Percentiles rank a stretch among this genome's conserved stretches.
Conservation (phyloP, 1,284 basidiomycete species). For the Prillingera fragicola region DNA sequence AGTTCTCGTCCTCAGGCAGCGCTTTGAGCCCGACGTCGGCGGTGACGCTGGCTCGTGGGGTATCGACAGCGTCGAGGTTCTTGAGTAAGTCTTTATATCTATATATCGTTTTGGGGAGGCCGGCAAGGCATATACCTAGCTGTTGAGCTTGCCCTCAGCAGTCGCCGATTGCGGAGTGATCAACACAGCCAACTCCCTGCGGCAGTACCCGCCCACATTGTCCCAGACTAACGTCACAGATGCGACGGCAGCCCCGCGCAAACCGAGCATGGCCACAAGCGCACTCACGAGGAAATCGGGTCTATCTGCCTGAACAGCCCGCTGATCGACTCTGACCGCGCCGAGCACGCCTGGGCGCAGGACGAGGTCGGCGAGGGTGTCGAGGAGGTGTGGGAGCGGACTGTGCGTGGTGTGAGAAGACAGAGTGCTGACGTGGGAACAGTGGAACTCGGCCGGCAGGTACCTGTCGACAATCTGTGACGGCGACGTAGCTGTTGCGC, state of each 20-base stretch:
- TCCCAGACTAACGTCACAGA: conserved; percentile 18
- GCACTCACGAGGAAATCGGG: conserved; percentile 41
- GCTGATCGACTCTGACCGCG: conserved; percentile 28
- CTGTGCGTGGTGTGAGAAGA: conserved; percentile 25
- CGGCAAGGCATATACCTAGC: no score
- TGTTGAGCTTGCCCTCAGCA: neutral
- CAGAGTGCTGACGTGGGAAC: neutral
- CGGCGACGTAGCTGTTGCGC: conserved; percentile 10
- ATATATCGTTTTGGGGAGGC: neutral
- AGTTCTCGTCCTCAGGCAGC: conserved; percentile 40
- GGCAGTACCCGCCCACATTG: no score
- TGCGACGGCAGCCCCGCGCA: conserved; percentile 5
- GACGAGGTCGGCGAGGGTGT: conserved; percentile 47
- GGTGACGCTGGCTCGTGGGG: conserved; percentile 42
- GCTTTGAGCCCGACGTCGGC: conserved; percentile 43
- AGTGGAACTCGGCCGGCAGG: conserved; percentile 46
- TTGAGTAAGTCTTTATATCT: conserved; percentile 34
- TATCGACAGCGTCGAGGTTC: conserved; percentile 41
- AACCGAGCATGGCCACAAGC: conserved; percentile 4
- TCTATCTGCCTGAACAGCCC: conserved; percentile 30
- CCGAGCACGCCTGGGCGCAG: conserved; percentile 44
- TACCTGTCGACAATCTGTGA: conserved; percentile 37
- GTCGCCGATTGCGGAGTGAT: neutral
- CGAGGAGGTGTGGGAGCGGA: conserved; percentile 46
- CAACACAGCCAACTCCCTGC: no score